These are phyloP conservation scores for Brettanomyces naardenensis DNA, from an alignment of 805 yeast genomes.

Conservation along the genomic window DNA sequence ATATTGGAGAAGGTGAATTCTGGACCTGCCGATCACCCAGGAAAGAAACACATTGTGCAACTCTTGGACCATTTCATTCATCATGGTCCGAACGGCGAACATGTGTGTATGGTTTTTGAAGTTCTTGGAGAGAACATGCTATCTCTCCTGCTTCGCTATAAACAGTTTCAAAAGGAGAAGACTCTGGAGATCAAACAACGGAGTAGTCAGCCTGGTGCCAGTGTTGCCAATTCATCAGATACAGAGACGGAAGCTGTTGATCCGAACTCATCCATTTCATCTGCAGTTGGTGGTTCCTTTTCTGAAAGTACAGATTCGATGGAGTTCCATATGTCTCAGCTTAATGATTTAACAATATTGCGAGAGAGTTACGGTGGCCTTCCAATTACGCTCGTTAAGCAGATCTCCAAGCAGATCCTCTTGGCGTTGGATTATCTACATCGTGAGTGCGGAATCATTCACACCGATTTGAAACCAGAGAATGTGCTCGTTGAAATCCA, in stretches of 20 bases:
- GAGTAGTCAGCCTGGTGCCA: constrained; percentile 1
- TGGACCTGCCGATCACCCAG: constrained; percentile 62
- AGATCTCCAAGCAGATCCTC: constrained; percentile 49
- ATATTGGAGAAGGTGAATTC: constrained; percentile 60
- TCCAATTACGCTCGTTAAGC: constrained; percentile 48
- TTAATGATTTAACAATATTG: constrained; percentile 27
- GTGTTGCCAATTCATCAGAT: neutral
- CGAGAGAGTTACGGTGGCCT: constrained; percentile 34
- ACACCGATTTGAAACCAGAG: constrained; percentile 74
- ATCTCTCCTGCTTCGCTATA: constrained; percentile 72
- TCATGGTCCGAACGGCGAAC: constrained; percentile 84
- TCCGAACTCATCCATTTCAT: neutral
- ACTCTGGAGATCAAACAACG: constrained; percentile 18
- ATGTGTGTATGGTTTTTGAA: constrained; percentile 95
- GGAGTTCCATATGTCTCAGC: constrained; percentile 17
- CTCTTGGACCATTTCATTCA: constrained; percentile 81
- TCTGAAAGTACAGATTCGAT: constrained; percentile 6
- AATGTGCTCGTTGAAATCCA: constrained; percentile 49
- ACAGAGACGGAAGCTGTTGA: neutral
- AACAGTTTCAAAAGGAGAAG: constrained; percentile 29
- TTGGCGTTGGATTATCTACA: constrained; percentile 52
- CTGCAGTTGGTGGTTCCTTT: too few relatives aligned
- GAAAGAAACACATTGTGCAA: constrained; percentile 73
- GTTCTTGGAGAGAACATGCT: constrained; percentile 90
- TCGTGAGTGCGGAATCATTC: constrained; percentile 57